These are phyloP conservation scores for Punica granatum DNA, from an alignment of 345 rosid genomes.

Conservation along the genomic window DNA sequence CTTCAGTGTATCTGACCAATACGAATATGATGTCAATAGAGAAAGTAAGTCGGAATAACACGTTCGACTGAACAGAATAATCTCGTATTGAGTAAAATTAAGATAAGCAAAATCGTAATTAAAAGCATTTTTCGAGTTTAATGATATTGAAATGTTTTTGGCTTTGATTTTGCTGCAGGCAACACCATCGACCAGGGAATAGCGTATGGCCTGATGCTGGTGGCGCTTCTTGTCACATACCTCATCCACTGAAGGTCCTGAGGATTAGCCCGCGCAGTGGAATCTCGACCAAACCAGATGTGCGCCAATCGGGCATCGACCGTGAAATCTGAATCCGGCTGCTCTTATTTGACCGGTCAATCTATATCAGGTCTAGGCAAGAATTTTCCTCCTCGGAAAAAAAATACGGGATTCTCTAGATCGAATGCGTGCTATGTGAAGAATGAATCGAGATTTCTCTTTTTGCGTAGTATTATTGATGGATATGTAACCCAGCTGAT, in stretches of 20 bases:
- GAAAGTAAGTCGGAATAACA: no score
- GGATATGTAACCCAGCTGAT: not conserved
- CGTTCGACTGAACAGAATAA: no score
- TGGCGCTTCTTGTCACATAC: conserved; percentile 3
- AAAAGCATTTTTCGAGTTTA: no score
- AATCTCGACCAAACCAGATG: not conserved
- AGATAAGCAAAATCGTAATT: no score
- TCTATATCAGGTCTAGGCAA: not conserved
- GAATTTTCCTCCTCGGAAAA: not conserved
- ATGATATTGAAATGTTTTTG: no score
- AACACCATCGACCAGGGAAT: not conserved
- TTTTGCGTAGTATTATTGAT: not conserved
- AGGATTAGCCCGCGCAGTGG: not conserved
- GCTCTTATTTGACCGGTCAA: not conserved
- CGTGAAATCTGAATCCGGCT: not conserved
- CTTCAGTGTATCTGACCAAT: no score
- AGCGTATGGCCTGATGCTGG: conserved; percentile 5
- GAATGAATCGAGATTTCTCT: not conserved
- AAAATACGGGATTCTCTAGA: not conserved
- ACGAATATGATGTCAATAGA: no score
- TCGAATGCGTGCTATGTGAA: not conserved
- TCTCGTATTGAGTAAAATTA: no score
- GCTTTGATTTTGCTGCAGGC: not conserved
- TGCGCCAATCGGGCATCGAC: not conserved
- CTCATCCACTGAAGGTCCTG: not conserved